A percentile compares a stretch with the other conserved stretches of the same genome.
Evolutionary conservation across 2,329 filamentous ascomycete species (phyloP).

Genomic region (Amphichorda felina): DNA sequence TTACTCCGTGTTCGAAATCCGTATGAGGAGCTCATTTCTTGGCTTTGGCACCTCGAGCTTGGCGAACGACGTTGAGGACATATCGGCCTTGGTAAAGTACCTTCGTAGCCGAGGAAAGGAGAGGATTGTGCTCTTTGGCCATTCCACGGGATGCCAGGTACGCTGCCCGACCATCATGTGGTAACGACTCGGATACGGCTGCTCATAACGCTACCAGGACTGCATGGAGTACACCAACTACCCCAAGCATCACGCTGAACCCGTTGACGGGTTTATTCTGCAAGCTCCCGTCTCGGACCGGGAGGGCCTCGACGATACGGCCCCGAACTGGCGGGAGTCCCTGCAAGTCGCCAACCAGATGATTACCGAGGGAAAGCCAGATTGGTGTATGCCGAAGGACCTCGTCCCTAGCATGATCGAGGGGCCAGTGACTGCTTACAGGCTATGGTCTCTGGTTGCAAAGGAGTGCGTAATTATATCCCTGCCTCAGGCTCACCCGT

Average conservation of each 20-base stretch:
- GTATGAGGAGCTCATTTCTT: conserved; percentile 40
- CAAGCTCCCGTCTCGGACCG: conserved; percentile 74
- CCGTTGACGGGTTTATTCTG: conserved; percentile 64
- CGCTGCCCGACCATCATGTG: not conserved
- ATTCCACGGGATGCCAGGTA: conserved; percentile 48
- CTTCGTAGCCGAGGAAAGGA: conserved; percentile 35
- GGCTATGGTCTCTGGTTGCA: conserved; percentile 36
- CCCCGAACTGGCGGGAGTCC: conserved; percentile 31
- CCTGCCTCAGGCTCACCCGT: not conserved
- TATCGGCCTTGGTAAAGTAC: conserved; percentile 39
- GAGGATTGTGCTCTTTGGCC: conserved; percentile 43
- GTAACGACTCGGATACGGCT: not conserved
- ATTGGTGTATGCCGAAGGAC: conserved; percentile 41
- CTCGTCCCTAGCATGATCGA: conserved; percentile 26
- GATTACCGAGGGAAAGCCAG: conserved; percentile 39
- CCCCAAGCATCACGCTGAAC: conserved; percentile 27
- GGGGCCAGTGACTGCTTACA: conserved; percentile 38
- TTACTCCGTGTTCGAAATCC: conserved; percentile 45
- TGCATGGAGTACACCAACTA: conserved; percentile 41
- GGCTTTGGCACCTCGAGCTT: conserved; percentile 40
- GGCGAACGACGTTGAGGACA: conserved; percentile 39
- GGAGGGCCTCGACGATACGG: conserved; percentile 41
- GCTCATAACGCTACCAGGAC: conserved; percentile 24
- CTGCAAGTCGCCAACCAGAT: conserved; percentile 39
- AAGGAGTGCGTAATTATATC: conserved; percentile 31